Evolutionary conservation across 2,329 filamentous ascomycete species (phyloP).

Genomic region (Fusarium verrucosum): DNA sequence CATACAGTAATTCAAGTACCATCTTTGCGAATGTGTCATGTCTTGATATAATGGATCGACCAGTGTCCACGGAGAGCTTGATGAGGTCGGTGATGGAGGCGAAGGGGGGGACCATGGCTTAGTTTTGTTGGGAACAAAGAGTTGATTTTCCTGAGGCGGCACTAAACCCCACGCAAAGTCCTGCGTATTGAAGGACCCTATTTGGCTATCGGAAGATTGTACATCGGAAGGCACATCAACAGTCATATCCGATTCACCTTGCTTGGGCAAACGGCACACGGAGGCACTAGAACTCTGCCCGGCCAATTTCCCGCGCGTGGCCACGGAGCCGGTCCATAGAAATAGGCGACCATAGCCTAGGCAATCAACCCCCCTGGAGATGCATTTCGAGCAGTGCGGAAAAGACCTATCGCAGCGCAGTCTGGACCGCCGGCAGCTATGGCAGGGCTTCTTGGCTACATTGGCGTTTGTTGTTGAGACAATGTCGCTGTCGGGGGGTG

Average conservation of each 20-base stretch:
- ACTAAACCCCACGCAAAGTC: constrained; percentile 9
- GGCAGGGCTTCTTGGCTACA: constrained; percentile 52
- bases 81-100: constrained; percentile 26
- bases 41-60: constrained; percentile 60
- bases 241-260: constrained; percentile 11
- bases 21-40: constrained; percentile 57
- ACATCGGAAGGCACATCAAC: constrained; percentile 8
- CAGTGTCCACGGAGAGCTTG: constrained; percentile 49
- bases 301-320: constrained; percentile 54
- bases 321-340: constrained; percentile 60
- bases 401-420: constrained; percentile 62
- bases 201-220: constrained; percentile 18
- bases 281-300: constrained; percentile 49
- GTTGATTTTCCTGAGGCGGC: constrained; percentile 26
- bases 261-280: constrained; percentile 32
- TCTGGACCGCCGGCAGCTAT: constrained; percentile 62
- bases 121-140: constrained; percentile 13
- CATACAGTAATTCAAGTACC: constrained; percentile 54
- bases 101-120: constrained; percentile 29
- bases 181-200: constrained; percentile 16
- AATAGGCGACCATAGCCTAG: constrained; percentile 64
- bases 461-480: constrained; percentile 18
- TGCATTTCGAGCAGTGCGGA: constrained; percentile 61
- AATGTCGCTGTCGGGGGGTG: constrained; percentile 30
- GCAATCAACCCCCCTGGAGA: constrained; percentile 58